Percentiles rank a stretch among this genome's conserved stretches.
These are phyloP conservation scores for Staphylotrichum tortipilum DNA, from an alignment of 495 filamentous ascomycete genomes.

Conservation along the genomic window DNA sequence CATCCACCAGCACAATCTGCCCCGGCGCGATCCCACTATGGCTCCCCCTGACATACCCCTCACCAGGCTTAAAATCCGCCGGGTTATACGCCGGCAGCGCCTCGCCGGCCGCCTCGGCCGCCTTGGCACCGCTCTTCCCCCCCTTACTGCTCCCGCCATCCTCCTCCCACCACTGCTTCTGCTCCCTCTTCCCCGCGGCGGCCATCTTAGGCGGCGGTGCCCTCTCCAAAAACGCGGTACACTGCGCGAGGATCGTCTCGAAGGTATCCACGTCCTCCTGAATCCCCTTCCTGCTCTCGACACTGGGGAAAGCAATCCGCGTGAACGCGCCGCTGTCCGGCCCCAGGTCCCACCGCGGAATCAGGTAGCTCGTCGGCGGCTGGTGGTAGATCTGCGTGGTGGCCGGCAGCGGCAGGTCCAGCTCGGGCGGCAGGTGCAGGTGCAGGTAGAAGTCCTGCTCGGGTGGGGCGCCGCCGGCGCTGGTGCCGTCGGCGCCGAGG, in stretches of 20 bases:
- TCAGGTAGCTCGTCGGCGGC: conserved; percentile 78
- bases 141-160: no score
- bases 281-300: conserved; percentile 58
- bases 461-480: conserved; percentile 47
- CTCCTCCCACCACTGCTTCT: conserved; percentile 9
- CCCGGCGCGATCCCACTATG: conserved; percentile 45
- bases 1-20: conserved; percentile 88
- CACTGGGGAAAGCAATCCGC: conserved; percentile 72
- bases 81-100: conserved; percentile 65
- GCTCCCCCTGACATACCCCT: conserved; percentile 58
- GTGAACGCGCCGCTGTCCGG: conserved; percentile 84
- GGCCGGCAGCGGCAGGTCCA: conserved; percentile 81
- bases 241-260: conserved; percentile 91
- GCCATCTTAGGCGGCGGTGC: conserved; percentile 49
- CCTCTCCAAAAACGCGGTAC: conserved; percentile 84
- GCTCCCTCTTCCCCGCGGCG: not conserved
- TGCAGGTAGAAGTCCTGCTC: conserved; percentile 96
- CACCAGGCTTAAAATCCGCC: conserved; percentile 64
- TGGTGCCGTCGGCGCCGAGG: conserved; percentile 45
- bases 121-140: conserved; percentile 26
- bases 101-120: conserved; percentile 33
- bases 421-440: conserved; percentile 83
- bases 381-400: conserved; percentile 95
- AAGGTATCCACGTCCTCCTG: conserved; percentile 96
- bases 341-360: conserved; percentile 86